Conservation (phyloP, 805 yeast species). For the Starmerella cellae region DNA sequence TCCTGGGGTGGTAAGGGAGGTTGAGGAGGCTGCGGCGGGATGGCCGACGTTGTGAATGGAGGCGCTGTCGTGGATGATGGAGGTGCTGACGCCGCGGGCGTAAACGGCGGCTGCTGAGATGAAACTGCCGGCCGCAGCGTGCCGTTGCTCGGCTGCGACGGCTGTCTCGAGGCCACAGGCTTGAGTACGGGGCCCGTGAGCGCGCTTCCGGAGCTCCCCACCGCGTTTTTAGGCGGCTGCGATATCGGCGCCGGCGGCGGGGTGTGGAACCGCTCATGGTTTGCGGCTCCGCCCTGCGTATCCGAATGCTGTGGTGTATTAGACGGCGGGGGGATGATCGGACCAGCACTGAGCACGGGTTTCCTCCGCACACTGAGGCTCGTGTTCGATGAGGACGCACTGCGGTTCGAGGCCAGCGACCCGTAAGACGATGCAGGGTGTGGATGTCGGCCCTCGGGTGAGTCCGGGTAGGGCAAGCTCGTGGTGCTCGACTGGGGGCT, state of each 20-base stretch:
- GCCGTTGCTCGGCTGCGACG: background rate
- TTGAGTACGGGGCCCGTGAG: background rate
- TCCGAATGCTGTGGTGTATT: background rate
- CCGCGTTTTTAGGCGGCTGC: no score
- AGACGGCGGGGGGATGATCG: background rate
- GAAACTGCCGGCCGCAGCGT: background rate
- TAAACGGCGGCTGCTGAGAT: background rate
- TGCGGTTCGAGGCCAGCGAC: background rate
- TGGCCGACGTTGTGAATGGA: no score
- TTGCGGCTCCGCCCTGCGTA: background rate
- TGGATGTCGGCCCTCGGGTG: conserved; percentile 2
- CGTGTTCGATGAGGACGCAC: conserved; percentile 1
- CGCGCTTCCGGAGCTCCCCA: background rate
- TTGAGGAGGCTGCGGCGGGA: background rate
- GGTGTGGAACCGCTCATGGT: background rate
- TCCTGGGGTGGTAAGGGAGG: background rate
- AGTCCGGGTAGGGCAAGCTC: conserved; percentile 12
- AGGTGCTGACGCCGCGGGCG: background rate
- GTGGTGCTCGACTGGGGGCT: background rate
- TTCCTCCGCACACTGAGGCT: conserved; percentile 1
- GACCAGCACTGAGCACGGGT: background rate
- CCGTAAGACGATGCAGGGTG: no score
- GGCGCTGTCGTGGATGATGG: background rate
- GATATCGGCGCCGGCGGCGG: background rate
- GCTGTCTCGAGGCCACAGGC: background rate